Base-by-base conservation (phyloP, 208 protist genomes). In the Strigomonas oncopelti region DNA sequence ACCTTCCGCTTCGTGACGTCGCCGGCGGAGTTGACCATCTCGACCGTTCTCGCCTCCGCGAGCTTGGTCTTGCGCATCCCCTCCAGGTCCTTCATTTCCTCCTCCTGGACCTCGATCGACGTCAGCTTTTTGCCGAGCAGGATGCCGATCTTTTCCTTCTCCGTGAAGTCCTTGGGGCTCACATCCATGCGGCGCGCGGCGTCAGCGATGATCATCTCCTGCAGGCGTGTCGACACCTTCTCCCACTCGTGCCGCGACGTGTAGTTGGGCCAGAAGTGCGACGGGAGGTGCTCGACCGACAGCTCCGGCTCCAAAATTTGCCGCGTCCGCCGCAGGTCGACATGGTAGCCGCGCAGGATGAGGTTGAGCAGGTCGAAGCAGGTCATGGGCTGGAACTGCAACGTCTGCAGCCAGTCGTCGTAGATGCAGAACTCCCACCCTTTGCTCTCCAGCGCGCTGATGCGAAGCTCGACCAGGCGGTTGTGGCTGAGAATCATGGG, bases 151-250 rank as follows among this genome's bases (percentile, higher is more conserved):
- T 99, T 99, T 79, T 99, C 99, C 51, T 95, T 97, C 83, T 99
- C 98, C 5, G 99, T 99, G 29, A 99, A 96, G 48, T 98, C 94
- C 7, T 96, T 93, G 20, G 99, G 96, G 76, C 98, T 99, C 18
- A 99, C 98, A 82, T 99, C 99, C 87, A 99, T 99, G 77, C 98
- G 99, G 54, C 98, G 98, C 57, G 97, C 98, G 51, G 99, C 99
- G 74, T 99, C 98, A 14, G 98, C 96, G 42, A 99, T 92, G 78
- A 99, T 99, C 65, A 99, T 94, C 86, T 99, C 98, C 87, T 99
- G 99, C 27, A 99, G 87, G 53, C 84, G 77, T 18, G 97, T 91
- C 77, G 99, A 98, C 9, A 99, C 93, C 64, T 96, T 87, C 71
- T 99, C 95, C 99, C 99, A 99, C 81, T 99, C 94, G 75, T 99